A percentile compares a stretch with the other conserved stretches of the same genome.
Conservation (phyloP, 2,329 filamentous ascomycete genomes). For the Chaetoscypha palmicola region DNA sequence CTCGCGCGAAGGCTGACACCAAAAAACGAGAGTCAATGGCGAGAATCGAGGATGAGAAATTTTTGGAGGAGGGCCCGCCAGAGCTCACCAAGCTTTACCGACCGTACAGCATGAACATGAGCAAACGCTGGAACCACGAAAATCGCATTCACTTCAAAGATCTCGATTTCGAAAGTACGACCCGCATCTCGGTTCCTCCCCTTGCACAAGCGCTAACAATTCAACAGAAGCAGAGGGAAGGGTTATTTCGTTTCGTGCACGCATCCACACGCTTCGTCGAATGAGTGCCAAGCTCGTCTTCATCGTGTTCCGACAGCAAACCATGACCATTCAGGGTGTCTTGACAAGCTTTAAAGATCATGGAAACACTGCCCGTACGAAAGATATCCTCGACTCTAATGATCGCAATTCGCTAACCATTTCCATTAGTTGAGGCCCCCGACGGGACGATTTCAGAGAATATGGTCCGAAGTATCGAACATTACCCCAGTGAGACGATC, state of each 20-base stretch:
- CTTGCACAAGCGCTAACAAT: conserved; percentile 1
- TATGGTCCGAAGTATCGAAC: conserved; percentile 84
- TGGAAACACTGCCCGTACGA: too few species aligned
- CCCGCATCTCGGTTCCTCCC: neutral
- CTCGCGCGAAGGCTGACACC: conserved; percentile 21
- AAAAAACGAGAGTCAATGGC: conserved; percentile 25
- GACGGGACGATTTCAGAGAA: conserved; percentile 54
- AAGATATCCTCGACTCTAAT: too few species aligned
- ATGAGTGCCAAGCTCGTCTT: conserved; percentile 81
- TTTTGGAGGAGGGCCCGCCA: conserved; percentile 24
- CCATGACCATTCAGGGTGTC: conserved; percentile 77
- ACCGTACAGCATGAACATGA: conserved; percentile 31
- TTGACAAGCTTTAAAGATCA: conserved; percentile 36
- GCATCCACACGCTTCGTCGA: conserved; percentile 72
- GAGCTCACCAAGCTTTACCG: conserved; percentile 27
- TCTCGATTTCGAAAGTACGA: conserved; percentile 26
- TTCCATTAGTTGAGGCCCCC: too few species aligned
- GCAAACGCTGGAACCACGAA: conserved; percentile 28
- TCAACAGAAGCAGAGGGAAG: conserved; percentile 23
- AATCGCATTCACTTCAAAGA: conserved; percentile 28
- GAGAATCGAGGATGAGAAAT: conserved; percentile 28
- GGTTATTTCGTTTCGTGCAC: conserved; percentile 51
- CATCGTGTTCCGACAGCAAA: conserved; percentile 77
- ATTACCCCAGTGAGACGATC: conserved; percentile 70
- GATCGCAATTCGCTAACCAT: too few species aligned